Percentiles rank a stretch among this genome's conserved stretches.
These are phyloP conservation scores for Ogataea hybrid DNA, from an alignment of 1,139 yeast genomes.

Conservation along the genomic window DNA sequence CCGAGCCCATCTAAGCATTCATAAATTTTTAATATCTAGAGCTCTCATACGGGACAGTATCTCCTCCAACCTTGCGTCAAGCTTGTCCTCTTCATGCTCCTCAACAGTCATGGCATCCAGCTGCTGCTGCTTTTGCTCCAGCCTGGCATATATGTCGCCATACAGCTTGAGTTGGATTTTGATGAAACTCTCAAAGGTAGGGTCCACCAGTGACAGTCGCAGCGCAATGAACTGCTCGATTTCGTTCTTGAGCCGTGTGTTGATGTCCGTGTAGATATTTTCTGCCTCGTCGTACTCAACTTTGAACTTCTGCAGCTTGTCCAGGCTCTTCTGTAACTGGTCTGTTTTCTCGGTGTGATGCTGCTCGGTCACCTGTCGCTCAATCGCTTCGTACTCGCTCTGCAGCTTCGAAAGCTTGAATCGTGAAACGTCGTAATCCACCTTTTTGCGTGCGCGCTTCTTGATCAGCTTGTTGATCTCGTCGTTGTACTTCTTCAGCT, in stretches of 20 bases:
- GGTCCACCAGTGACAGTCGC: constrained; percentile 52
- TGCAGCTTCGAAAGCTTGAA: constrained; percentile 44
- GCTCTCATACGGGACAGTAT: constrained; percentile 48
- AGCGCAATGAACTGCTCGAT: constrained; percentile 49
- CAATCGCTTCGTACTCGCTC: constrained; percentile 34
- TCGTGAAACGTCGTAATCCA: constrained; percentile 52
- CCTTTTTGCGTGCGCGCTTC: constrained; percentile 48
- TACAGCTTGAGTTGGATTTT: constrained; percentile 52
- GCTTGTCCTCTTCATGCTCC: constrained; percentile 43
- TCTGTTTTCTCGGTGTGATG: constrained; percentile 21
- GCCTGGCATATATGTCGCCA: constrained; percentile 40
- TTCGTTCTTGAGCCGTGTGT: constrained; percentile 47
- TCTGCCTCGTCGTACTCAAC: constrained; percentile 34
- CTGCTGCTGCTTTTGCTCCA: constrained; percentile 25
- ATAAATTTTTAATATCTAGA: constrained; percentile 39
- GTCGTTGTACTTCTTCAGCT: constrained; percentile 50
- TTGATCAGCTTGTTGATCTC: constrained; percentile 55
- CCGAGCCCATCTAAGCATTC: constrained; percentile 22
- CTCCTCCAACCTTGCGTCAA: constrained; percentile 47
- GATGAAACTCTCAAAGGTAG: constrained; percentile 56
- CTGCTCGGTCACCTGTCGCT: constrained; percentile 19
- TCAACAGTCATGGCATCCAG: constrained; percentile 45
- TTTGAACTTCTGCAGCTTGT: constrained; percentile 31
- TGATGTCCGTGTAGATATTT: constrained; percentile 38
- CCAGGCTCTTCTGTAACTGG: constrained; percentile 23